phyloP scores from a whole-genome alignment of 129 eudicot species.

The Erigeron canadensis region DNA sequence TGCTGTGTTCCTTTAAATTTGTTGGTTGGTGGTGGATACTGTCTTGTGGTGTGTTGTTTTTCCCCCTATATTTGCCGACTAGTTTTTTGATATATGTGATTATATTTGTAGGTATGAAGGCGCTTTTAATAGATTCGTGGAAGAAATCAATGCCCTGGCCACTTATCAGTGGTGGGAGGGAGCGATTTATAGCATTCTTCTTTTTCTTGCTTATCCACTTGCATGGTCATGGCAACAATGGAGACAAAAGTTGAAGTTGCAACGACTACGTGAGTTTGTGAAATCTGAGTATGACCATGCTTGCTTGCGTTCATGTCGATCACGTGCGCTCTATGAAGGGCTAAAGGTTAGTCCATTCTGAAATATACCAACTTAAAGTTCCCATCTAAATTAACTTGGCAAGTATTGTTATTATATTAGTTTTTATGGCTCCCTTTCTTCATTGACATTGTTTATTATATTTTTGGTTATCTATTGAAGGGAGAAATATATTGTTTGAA shows the following conservation, averaged over 20 bases:
- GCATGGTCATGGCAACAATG: conserved; percentile 99
- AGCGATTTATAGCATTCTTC: conserved; percentile 62
- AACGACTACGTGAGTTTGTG: conserved; percentile 84
- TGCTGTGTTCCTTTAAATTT: conserved; percentile 14
- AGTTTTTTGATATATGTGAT: conserved; percentile 9
- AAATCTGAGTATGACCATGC: conserved; percentile 99
- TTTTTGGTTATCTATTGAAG: neutral
- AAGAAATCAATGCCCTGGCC: conserved; percentile 80
- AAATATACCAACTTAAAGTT: neutral
- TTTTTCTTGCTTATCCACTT: conserved; percentile 84
- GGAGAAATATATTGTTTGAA: neutral
- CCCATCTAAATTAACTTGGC: neutral
- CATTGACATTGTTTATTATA: neutral
- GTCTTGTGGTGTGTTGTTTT: neutral
- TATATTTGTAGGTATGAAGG: conserved; percentile 81
- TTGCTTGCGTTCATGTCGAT: conserved; percentile 96
- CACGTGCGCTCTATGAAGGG: conserved; percentile 98
- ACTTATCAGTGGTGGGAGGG: conserved; percentile 99
- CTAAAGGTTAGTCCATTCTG: conserved; percentile 58
- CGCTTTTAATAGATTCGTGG: conserved; percentile 88
- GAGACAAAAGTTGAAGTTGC: conserved; percentile 83
- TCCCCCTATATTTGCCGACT: neutral
- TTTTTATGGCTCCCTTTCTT: conserved; percentile 1
- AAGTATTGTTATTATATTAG: conserved; percentile 7
- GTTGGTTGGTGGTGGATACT: neutral